Evolutionary conservation across 164 flowering plant species (phyloP), one percentile per base, ranked within the genome.

Genomic region (Litsea cubeba): DNA sequence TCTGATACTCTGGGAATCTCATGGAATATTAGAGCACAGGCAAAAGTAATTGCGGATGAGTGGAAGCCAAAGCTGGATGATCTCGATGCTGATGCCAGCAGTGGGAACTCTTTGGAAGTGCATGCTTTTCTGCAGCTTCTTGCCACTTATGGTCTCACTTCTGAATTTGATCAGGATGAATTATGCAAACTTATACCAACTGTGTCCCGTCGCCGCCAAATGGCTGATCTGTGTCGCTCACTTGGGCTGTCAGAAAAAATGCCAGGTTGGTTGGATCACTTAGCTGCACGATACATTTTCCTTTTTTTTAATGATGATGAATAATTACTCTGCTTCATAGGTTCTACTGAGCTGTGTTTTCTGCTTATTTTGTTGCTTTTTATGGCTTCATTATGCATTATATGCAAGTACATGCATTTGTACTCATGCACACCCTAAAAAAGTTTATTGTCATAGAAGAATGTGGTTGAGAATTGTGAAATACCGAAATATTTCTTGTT

Each of bases 111-210:
- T 26, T 83, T 95, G 82, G 98, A 93, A 85, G 95, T 95, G 78
- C 98, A 93, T 85, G 99, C 99, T 40, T 95, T 91, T 74, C 80
- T 95, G 82, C 97, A 91, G 79, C 95, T 95, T 76, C 83, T 93
- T 72, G 94, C 88, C 50, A 90, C 97, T 46, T 95, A 89, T 81
- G 87, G 78, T 62, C 84, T 95, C 75, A 83, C 89, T 72, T 86
- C 94, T 70, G 90, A 89, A 72, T 95, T 91, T 80, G 86, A 89
- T 69, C 81, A 84, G 80, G 97, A 87, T 75, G 88, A 85, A 32
- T 72, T 92, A 57, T 85, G 83, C 70, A 89, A 85, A 84, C 83
- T 92, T 46, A 81, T 95, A 66, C 99, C 97, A 6, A 84, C 90
- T 86, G 98, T 95, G 74, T 92, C 93, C 72, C 95, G 94, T 69